Evolutionary conservation across 441 rosid genomes (phyloP).

Genomic region (Eruca vesicaria): DNA sequence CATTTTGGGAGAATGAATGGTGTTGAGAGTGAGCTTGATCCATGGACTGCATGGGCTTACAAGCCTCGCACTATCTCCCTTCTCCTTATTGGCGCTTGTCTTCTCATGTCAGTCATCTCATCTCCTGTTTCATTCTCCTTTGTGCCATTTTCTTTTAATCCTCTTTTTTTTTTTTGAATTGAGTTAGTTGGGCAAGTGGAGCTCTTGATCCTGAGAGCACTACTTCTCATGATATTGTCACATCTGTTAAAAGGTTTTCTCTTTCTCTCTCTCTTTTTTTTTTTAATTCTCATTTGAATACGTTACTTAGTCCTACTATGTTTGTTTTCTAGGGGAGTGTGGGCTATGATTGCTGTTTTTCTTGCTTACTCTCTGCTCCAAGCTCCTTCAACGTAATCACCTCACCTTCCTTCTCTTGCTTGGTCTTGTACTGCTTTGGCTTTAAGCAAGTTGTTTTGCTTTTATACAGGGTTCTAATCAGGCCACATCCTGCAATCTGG

Average conservation of each 20-base stretch:
- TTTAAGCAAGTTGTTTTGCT: constrained; percentile 19
- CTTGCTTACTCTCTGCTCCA: constrained; percentile 98
- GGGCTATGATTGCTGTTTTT: constrained; percentile 99
- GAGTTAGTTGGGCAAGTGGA: constrained; percentile 92
- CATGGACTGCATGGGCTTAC: constrained; percentile 99
- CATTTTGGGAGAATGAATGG: constrained; percentile 57
- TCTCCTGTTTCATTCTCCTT: background rate
- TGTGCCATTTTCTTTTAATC: background rate
- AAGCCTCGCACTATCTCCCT: constrained; percentile 91
- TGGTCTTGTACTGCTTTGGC: constrained; percentile 10
- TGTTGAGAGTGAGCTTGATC: constrained; percentile 72
- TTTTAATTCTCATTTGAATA: background rate
- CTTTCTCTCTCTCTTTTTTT: background rate
- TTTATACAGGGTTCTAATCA: constrained; percentile 68
- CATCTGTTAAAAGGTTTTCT: constrained; percentile 86
- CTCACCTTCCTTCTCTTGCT: background rate
- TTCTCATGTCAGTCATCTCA: constrained; percentile 74
- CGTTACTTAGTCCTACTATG: constrained; percentile 11
- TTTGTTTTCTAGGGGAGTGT: constrained; percentile 70
- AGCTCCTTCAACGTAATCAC: constrained; percentile 93
- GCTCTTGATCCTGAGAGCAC: constrained; percentile 83
- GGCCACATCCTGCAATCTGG: constrained; percentile 99
- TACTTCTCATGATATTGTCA: constrained; percentile 66
- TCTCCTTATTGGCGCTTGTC: constrained; percentile 92
- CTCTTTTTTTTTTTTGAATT: background rate